A percentile compares a stretch with the other conserved stretches of the same genome.
Conservation (phyloP, 2,329 filamentous ascomycete species). For the Akanthomyces dipterigenus region DNA sequence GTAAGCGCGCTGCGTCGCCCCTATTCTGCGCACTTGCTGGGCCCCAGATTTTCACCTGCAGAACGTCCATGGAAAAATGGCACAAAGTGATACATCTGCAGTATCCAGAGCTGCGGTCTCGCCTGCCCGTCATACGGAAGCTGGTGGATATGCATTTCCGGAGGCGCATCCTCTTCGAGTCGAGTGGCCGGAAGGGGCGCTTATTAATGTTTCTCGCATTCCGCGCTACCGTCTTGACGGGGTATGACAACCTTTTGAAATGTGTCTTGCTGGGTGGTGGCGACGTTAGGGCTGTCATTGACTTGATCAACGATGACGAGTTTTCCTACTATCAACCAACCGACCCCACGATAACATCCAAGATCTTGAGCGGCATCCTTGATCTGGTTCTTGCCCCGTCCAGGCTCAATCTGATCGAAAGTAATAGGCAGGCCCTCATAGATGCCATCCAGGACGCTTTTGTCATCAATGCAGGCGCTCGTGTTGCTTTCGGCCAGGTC, state of each 20-base stretch:
- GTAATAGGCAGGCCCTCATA: background rate
- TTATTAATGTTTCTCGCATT: conserved; percentile 19
- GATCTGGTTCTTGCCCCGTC: conserved; percentile 9
- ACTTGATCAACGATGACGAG: conserved; percentile 6
- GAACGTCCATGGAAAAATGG: conserved; percentile 14
- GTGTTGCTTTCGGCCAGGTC: background rate
- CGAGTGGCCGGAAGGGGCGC: background rate
- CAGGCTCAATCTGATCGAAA: background rate
- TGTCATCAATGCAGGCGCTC: background rate
- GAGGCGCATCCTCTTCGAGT: background rate
- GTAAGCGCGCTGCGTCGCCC: conserved; percentile 22
- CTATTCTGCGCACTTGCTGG: conserved; percentile 30
- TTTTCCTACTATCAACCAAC: background rate
- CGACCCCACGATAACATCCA: background rate
- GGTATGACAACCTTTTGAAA: conserved; percentile 21
- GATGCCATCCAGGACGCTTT: background rate
- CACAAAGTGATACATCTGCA: conserved; percentile 13
- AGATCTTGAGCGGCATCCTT: conserved; percentile 4
- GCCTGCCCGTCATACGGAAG: conserved; percentile 11
- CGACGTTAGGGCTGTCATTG: conserved; percentile 16
- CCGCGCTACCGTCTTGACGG: conserved; percentile 20
- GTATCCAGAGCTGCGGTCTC: background rate
- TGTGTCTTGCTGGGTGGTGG: conserved; percentile 15
- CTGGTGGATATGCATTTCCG: conserved; percentile 17
- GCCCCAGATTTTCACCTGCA: conserved; percentile 17